Percentiles rank a stretch among this genome's conserved stretches.
These are phyloP conservation scores for Rugonectria rugulosa DNA, from an alignment of 2,329 filamentous ascomycete species.

Conservation along the genomic window DNA sequence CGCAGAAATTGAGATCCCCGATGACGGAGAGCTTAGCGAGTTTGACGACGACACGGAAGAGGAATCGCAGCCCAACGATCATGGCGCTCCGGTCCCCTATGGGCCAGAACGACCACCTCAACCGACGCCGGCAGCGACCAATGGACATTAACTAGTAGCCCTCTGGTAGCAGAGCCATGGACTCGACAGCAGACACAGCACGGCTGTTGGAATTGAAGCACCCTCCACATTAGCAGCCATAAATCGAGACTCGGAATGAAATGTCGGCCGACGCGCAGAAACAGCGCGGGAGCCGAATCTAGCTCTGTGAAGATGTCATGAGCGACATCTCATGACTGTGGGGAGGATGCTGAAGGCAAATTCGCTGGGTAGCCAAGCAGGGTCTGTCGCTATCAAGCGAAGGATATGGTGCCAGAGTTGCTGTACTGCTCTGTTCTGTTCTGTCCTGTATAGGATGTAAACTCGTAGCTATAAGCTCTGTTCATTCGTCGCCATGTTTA, in stretches of 20 bases:
- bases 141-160: constrained; percentile 54
- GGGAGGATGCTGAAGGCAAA: background rate
- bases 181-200: constrained; percentile 18
- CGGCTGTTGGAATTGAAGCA: background rate
- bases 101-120: constrained; percentile 59
- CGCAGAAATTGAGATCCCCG: constrained; percentile 55
- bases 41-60: constrained; percentile 69
- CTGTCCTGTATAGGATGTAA: constrained; percentile 37
- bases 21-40: constrained; percentile 68
- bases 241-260: background rate
- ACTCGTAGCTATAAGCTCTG: constrained; percentile 36
- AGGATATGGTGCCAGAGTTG: no score
- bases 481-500: constrained; percentile 31
- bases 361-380: constrained; percentile 23
- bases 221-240: background rate
- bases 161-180: constrained; percentile 27
- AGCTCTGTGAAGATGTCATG: constrained; percentile 20
- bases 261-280: constrained; percentile 12
- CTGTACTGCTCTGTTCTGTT: no score
- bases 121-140: constrained; percentile 46
- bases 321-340: constrained; percentile 9
- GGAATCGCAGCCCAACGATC: constrained; percentile 50
- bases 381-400: constrained; percentile 21
- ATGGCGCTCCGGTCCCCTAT: constrained; percentile 50
- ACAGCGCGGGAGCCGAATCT: constrained; percentile 8